These are phyloP conservation scores for Balansia obtecta DNA, from an alignment of 2,329 filamentous ascomycete genomes.

Conservation along the genomic window DNA sequence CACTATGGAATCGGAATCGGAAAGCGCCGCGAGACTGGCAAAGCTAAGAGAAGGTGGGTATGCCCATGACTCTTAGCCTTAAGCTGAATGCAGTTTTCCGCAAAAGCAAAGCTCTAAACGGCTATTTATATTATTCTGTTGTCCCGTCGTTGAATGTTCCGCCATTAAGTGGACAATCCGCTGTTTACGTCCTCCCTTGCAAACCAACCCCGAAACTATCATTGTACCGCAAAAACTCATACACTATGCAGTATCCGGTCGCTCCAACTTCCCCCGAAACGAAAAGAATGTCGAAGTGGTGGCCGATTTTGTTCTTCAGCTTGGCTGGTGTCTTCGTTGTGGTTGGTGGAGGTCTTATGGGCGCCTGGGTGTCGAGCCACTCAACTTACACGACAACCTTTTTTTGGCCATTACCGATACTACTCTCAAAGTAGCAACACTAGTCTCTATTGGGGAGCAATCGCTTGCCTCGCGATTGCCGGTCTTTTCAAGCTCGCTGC, in stretches of 20 bases:
- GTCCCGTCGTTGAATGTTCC: too few relatives aligned
- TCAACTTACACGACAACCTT: background rate
- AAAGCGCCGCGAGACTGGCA: too few relatives aligned
- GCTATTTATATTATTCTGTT: too few relatives aligned
- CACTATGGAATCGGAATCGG: too few relatives aligned
- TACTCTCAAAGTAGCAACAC: background rate
- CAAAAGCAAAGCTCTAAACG: too few relatives aligned
- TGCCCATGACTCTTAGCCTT: too few relatives aligned
- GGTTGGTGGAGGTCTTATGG: slow-evolving; percentile 1
- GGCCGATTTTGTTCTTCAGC: slow-evolving; percentile 3
- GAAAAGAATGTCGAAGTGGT: slow-evolving; percentile 3
- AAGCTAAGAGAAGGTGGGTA: too few relatives aligned
- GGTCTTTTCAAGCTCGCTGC: slow-evolving; percentile 1
- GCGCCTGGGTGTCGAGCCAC: slow-evolving; percentile 1
- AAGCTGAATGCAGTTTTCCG: too few relatives aligned
- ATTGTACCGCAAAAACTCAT: background rate
- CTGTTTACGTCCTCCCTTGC: too few relatives aligned
- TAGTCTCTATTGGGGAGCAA: background rate
- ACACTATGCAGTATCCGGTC: background rate
- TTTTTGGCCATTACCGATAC: background rate
- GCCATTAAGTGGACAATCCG: too few relatives aligned
- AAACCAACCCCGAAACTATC: background rate
- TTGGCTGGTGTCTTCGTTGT: background rate
- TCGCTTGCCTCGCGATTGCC: slow-evolving; percentile 1
- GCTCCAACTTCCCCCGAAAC: background rate